Evolutionary conservation across 2,329 filamentous ascomycete species (phyloP), one percentile per base, ranked within the genome.

Genomic region (Parascedosporium putredinis): DNA sequence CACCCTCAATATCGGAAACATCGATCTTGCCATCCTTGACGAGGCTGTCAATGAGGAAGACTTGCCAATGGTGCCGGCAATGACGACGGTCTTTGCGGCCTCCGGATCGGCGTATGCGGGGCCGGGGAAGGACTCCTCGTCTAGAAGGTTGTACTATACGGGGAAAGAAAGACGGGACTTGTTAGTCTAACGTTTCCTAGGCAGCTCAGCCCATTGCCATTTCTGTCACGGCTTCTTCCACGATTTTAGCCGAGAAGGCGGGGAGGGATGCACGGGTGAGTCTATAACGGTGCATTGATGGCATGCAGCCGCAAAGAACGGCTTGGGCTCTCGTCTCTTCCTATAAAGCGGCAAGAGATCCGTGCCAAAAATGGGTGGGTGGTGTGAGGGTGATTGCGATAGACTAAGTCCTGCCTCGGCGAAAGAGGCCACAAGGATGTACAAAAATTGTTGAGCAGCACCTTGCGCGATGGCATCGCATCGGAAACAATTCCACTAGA

Each of bases 31-130:
- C 72, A 2, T 67, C 67, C 2, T 68, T 59, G 20, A 84, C 65
- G 45, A 88, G 67, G 5, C 64, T 60, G 57, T 83, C 77, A 49
- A 88, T 79, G 31, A 83, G 58, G 70, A 66, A 0, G 82, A 86
- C 54, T 79, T 22, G 47, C 51, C 81, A 44, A 88, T 70, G 1
- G 83, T 87, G 4, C 84, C 84, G 6, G 75, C 79, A 48, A 88
- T 84, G 54, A 88, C 79, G 14, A 79, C 74, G 0, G 72, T 75
- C 12, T 70, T 71, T n/a, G 61, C 58, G 1, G 67, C 61, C 9
- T 64, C 63, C 2, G 67, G 68, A 22, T 69, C 61, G 50, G 67
- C 53, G 54, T 68, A 75, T 3, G 59, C 58, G 23, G 73, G 74
- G 0, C 74, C 75, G 14, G 54, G 45, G 29, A 61, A 58, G 16